These are phyloP conservation scores for Ehretia macrophylla DNA, from an alignment of 257 asterid species.

Conservation along the genomic window DNA sequence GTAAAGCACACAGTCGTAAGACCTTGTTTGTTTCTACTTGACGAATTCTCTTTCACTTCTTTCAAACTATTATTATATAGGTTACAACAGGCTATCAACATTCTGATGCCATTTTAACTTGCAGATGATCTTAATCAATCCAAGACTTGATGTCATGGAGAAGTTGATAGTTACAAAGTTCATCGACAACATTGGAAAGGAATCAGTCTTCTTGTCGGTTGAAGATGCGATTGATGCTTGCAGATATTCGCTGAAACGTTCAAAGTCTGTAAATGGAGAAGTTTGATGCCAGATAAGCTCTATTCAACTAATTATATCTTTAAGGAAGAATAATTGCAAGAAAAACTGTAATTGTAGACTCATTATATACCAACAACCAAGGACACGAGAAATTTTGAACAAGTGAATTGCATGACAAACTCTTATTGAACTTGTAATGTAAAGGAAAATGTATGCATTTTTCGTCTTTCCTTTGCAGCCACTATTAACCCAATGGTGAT, in stretches of 20 bases:
- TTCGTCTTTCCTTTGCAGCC: too few species aligned
- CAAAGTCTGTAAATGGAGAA: constrained; percentile 2
- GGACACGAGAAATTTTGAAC: too few species aligned
- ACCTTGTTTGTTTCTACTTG: too few species aligned
- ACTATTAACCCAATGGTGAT: too few species aligned
- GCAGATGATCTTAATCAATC: constrained; percentile 72
- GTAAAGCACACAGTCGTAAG: constrained; percentile 31
- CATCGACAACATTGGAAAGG: constrained; percentile 60
- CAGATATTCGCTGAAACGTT: constrained; percentile 31
- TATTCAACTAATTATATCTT: not conserved
- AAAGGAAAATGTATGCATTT: too few species aligned
- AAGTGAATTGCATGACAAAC: too few species aligned
- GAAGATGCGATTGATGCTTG: constrained; percentile 67
- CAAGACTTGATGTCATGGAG: constrained; percentile 73
- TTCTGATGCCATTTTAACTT: not conserved
- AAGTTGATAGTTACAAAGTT: constrained; percentile 42
- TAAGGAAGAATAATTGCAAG: too few species aligned
- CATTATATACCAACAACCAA: too few species aligned
- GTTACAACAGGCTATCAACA: not conserved
- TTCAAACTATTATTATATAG: not conserved
- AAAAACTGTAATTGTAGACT: not conserved
- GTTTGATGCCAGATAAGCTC: not conserved
- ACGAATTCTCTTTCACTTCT: not conserved
- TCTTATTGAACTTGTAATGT: too few species aligned
- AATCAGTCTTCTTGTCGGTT: constrained; percentile 46